Percentiles rank a stretch among this genome's conserved stretches.
Conservation (phyloP, 1,139 yeast genomes). For the Suzukiozyma palmioleophila region DNA sequence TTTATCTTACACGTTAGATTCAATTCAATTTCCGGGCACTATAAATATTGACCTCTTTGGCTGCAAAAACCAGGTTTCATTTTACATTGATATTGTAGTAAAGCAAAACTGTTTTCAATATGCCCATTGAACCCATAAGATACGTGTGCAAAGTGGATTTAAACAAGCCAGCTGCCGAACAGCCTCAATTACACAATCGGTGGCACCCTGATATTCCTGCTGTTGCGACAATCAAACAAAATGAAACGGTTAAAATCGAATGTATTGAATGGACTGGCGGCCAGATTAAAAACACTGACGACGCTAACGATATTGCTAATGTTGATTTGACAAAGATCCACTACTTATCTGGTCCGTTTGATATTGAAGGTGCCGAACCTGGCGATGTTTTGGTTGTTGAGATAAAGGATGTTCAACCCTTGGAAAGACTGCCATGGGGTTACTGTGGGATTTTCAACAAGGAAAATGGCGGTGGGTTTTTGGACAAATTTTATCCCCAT, state of each 20-base stretch:
- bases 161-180: slow-evolving; percentile 38
- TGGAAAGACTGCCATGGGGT: slow-evolving; percentile 51
- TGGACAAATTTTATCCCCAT: slow-evolving; percentile 44
- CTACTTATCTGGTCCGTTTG: slow-evolving; percentile 46
- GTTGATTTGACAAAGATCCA: slow-evolving; percentile 43
- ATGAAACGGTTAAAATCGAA: slow-evolving; percentile 42
- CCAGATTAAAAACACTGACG: slow-evolving; percentile 42
- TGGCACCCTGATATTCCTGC: slow-evolving; percentile 51
- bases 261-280: slow-evolving; percentile 54
- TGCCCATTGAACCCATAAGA: slow-evolving; percentile 9
- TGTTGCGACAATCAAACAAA: slow-evolving; percentile 32
- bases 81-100: too few relatives aligned
- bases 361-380: slow-evolving; percentile 39
- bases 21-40: too few relatives aligned
- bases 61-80: too few relatives aligned
- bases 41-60: too few relatives aligned
- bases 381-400: slow-evolving; percentile 48
- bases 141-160: slow-evolving; percentile 30
- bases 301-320: slow-evolving; percentile 42
- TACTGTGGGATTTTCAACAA: slow-evolving; percentile 45
- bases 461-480: slow-evolving; percentile 47
- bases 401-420: slow-evolving; percentile 48
- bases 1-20: too few relatives aligned
- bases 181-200: slow-evolving; percentile 44
- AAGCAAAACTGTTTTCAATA: too few relatives aligned